Base-by-base conservation (phyloP, 1,139 yeast species). In the Nakaseomyces kungkrabaensis region DNA sequence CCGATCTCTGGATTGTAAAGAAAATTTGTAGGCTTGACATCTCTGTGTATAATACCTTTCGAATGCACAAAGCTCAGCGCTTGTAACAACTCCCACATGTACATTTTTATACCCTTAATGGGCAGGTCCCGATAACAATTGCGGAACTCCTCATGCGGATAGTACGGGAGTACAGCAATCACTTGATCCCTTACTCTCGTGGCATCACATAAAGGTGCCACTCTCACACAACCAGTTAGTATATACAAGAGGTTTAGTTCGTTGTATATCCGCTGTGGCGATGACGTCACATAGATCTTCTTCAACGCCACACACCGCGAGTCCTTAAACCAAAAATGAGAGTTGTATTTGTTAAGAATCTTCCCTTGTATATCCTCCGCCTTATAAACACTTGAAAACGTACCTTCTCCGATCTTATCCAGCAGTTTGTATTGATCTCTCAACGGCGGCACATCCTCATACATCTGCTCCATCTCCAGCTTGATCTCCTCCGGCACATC, bases 351-450 rank as follows among this genome's bases (percentile, higher is more conserved):
- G 46, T 51, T 61, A 22, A 54, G 59, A 26, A 61, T 57, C 37
- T 57, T 60, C 22, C 59, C 61, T 50, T 59, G 63, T 34, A 60
- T 51, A 51, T 90, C 95, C 54, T 81, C 82, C 0, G 97, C 96
- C 62, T 85, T 85, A 72, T 88, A 92, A 4, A 92, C 96, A 1
- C 89, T 79, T 25, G 95, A 85, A 61, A 89, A 89, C 0, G 97
- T 89, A 27, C 97, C 97, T 65, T 90, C 97, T 10, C 98, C 99
- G 56, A 90, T 86, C 63, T 90, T 86, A 59, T 87, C 94, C 36
- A 86, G 69, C 26, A 92, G 70, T 41, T 81, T 72, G 61, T 85
- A 90, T 47, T 79, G 76, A 31, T 72, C 69, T 1, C 79, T 69
- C 44, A 90, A 71, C 0, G 76, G 76, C 3, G 82, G 82, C 61